phyloP scores from a whole-genome alignment of 129 eudicot genomes.

The carrot (Daucus carota) region DH1_v3.0 NC_030389.2:26701501-26702000 shows the following conservation, averaged over 20 bases:
- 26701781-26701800: slow-evolving; percentile 56
- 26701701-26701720: slow-evolving; percentile 34
- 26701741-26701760: slow-evolving; percentile 70
- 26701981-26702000: not conserved
- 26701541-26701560: not conserved
- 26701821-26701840: slow-evolving; percentile 50
- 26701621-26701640: not conserved
- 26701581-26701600: not conserved
- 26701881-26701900: not conserved
- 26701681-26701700: not conserved
- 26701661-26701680: not conserved
- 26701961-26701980: not conserved
- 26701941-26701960: not conserved
- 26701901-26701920: not conserved
- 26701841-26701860: slow-evolving; percentile 55
- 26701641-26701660: not conserved
- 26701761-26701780: slow-evolving; percentile 77
- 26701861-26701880: slow-evolving; percentile 31
- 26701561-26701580: not conserved
- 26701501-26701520: too few relatives aligned
- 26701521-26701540: not conserved
- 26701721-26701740: slow-evolving; percentile 33
- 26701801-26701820: slow-evolving; percentile 29
- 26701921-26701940: not conserved
- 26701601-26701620: not conserved